Evolutionary conservation across 2,329 filamentous ascomycete genomes (phyloP), one percentile per base, ranked within the genome.

Genomic region (Ophiostoma sp.): DNA sequence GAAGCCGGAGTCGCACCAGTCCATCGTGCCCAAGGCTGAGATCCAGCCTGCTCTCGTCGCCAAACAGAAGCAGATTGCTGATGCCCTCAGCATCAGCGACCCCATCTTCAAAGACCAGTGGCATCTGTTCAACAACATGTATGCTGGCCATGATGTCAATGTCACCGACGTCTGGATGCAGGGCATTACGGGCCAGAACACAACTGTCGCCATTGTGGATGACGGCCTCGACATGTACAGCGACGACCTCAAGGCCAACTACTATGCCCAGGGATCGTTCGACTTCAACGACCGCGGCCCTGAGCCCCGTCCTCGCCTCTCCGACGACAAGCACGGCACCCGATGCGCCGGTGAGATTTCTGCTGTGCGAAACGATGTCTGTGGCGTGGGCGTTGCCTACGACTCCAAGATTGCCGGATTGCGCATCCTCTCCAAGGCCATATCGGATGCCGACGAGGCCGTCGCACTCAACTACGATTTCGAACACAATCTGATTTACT

Each of bases 201-300:
- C 90, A 18, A 97, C 92, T 0, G 92, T 96, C 2, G 94, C 94
- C 67, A 95, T 99, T 73, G 91, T 99, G 3, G 95, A 99, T 75
- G 95, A 99, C 78, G 95, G 95, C 0, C 79, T 99, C 72, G 95
- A 99, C 75, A 95, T 99, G 89, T 87, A 96, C 79, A 98, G 93
- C 80, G 85, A 92, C 40, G 95, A 99, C 76, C 81, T 99, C 63
- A 93, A 91, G 77, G 89, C 87, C 74, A 99, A 99, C 77, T 99
- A 97, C 79, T 98, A 94, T 76, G 90, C 92, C 1, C 87, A 87
- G 69, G 95, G 95, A 40, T 98, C 94, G 3, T 97, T 90, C 79
- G 95, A 99, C 78, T 99, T 96, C 81, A 99, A 99, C 78, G 93
- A 98, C 75, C 84, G 91, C 65, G 84, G 83, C 2, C 82, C 88